Evolutionary conservation across 2,329 filamentous ascomycete species (phyloP), one percentile per base, ranked within the genome.

Genomic region (Calonectria hongkongensis): DNA sequence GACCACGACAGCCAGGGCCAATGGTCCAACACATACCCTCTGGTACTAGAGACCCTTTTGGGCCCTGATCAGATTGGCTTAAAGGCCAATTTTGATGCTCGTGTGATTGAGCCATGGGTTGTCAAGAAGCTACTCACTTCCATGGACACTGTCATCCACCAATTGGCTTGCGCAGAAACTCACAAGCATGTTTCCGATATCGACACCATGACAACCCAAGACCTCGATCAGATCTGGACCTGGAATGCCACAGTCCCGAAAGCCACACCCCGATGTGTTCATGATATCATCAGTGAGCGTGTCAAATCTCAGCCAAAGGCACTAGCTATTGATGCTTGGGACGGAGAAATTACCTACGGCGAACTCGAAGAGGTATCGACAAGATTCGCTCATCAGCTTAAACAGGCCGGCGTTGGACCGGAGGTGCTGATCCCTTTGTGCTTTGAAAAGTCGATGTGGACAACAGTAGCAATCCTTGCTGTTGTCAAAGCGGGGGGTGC

Each of bases 211-310:
- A 75, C 73, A 16, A 62, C 72, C 4, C 68, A 73, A 18, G 76
- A 79, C 16, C 48, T 79, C 6, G 30, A 64, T 28, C 68, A 76
- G 28, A 58, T 78, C 2, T 79, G 77, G 67, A 48, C 47, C 18
- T 75, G 64, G 65, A 73, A 62, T n/a, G 21, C 27, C 43, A 43
- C 27, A 1, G 68, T 75, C 6, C 76, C 79, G 0, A 25, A 28
- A 2, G 41, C 72, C 0, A 70, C 75, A 5, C 66, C 79, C 12
- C 45, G 66, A 9, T 75, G 74, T 41, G 73, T 76, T 6, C 78
- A 79, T 30, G 70, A 73, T 12, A 21, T 73, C 4, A 56, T 76
- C 27, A 27, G 39, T 12, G 70, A 73, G 7, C 64, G 51, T 13
- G 74, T 70, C 27, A 3, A 39, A 10, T n/a, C 16, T 16, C 30